Conservation (phyloP, 2,329 filamentous ascomycete species). For the Mycogone perniciosa region DNA sequence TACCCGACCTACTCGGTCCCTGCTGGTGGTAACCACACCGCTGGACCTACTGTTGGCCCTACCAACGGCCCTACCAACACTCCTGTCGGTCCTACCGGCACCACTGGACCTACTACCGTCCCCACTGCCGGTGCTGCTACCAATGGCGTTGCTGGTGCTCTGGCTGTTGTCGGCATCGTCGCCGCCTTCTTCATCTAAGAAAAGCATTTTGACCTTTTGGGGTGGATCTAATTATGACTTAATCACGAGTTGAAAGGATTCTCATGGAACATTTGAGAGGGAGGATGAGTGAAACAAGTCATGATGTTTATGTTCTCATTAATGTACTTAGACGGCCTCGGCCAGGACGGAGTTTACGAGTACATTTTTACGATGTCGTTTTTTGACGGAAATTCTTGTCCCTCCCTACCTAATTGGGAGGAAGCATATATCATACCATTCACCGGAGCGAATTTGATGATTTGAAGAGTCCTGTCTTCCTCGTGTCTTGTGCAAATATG, state of each 20-base stretch:
- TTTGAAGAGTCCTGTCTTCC: not conserved
- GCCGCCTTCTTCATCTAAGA: slow-evolving; percentile 37
- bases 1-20: slow-evolving; percentile 1
- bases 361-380: too few relatives aligned
- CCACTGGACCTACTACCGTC: slow-evolving; percentile 14
- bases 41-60: not conserved
- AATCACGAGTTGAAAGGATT: slow-evolving; percentile 16
- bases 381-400: too few relatives aligned
- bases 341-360: too few relatives aligned
- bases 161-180: slow-evolving; percentile 33
- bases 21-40: slow-evolving; percentile 3
- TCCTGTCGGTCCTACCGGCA: slow-evolving; percentile 7
- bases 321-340: too few relatives aligned
- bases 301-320: too few relatives aligned
- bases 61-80: slow-evolving; percentile 1
- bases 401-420: too few relatives aligned
- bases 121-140: slow-evolving; percentile 23
- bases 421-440: too few relatives aligned
- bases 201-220: not conserved
- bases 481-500: too few relatives aligned
- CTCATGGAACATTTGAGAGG: not conserved
- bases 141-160: slow-evolving; percentile 29
- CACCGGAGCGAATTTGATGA: not conserved
- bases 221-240: not conserved
- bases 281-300: too few relatives aligned